A percentile compares a stretch with the other conserved stretches of the same genome.
Conservation (phyloP, 495 filamentous ascomycete species). For the Pyrenopolyporus hunteri region DNA sequence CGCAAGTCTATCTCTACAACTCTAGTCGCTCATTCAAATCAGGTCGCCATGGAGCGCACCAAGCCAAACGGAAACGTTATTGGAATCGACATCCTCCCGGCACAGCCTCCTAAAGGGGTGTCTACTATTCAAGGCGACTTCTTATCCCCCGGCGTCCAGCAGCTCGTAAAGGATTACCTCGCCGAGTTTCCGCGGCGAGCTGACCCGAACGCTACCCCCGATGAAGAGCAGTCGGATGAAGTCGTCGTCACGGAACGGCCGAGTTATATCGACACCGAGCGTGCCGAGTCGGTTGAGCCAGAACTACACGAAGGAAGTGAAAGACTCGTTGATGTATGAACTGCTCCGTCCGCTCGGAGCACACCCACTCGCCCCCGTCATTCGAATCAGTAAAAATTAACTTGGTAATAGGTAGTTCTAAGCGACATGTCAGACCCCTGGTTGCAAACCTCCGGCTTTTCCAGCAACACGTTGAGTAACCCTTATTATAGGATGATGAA, state of each 20-base stretch:
- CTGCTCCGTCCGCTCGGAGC: not conserved
- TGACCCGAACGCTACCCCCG: conserved; percentile 16
- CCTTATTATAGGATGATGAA: conserved; percentile 99
- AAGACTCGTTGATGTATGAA: conserved; percentile 75
- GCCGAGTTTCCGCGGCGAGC: conserved; percentile 60
- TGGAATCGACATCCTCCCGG: conserved; percentile 92
- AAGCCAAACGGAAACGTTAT: conserved; percentile 77
- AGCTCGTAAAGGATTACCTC: conserved; percentile 75
- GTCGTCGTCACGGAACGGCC: conserved; percentile 43
- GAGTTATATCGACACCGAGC: conserved; percentile 62
- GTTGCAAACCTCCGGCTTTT: conserved; percentile 76
- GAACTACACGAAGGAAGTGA: conserved; percentile 37
- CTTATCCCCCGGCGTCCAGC: conserved; percentile 70
- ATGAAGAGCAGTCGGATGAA: conserved; percentile 22
- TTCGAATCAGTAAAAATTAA: conserved; percentile 13
- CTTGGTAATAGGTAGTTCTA: conserved; percentile 66
- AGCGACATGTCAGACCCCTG: conserved; percentile 99
- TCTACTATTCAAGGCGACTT: conserved; percentile 96
- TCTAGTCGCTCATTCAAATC: conserved; percentile 9
- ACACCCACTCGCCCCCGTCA: not conserved
- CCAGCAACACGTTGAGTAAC: conserved; percentile 86
- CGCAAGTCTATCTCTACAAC: not conserved
- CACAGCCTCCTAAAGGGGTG: conserved; percentile 85
- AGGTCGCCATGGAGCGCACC: conserved; percentile 84
- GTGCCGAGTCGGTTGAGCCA: conserved; percentile 44